These are phyloP conservation scores for Histomonas meleagridis DNA, from an alignment of 208 protist genomes.

Conservation along the genomic window DNA sequence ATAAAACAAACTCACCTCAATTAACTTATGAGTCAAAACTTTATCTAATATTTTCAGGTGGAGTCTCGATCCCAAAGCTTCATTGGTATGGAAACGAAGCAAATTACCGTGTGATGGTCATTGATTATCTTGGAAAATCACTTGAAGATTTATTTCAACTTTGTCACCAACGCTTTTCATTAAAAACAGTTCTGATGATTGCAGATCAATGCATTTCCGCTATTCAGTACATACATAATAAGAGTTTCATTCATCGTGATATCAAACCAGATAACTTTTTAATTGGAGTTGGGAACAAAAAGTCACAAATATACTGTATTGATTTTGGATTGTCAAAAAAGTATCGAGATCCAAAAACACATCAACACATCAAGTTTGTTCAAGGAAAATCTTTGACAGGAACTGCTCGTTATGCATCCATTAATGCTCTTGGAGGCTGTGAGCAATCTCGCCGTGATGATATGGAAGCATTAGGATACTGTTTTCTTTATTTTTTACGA, in stretches of 20 bases:
- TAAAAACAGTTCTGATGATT: slow-evolving; percentile 95
- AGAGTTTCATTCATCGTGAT: slow-evolving; percentile 89
- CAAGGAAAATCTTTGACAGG: slow-evolving; percentile 96
- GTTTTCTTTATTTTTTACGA: slow-evolving; percentile 93
- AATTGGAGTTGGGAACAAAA: slow-evolving; percentile 69
- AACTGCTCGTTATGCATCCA: slow-evolving; percentile 93
- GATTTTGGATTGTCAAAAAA: slow-evolving; percentile 85
- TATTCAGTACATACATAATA: slow-evolving; percentile 85
- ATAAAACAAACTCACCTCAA: slow-evolving; percentile 77
- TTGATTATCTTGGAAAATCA: slow-evolving; percentile 89
- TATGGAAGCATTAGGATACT: slow-evolving; percentile 85
- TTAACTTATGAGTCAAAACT: slow-evolving; percentile 88
- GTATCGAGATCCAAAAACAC: slow-evolving; percentile 88
- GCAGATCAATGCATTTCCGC: slow-evolving; percentile 71
- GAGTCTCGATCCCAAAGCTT: slow-evolving; percentile 77
- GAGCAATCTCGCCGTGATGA: slow-evolving; percentile 62
- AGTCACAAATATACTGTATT: slow-evolving; percentile 42
- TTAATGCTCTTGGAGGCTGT: slow-evolving; percentile 97
- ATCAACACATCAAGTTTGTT: slow-evolving; percentile 94
- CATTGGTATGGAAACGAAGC: slow-evolving; percentile 81
- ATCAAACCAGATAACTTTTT: slow-evolving; percentile 96
- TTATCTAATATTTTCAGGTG: slow-evolving; percentile 68
- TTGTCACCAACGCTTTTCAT: slow-evolving; percentile 55
- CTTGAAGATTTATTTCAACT: slow-evolving; percentile 91
- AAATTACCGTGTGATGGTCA: slow-evolving; percentile 95